phyloP scores from a whole-genome alignment of 805 yeast genomes.

The Candida insectalens region DNA sequence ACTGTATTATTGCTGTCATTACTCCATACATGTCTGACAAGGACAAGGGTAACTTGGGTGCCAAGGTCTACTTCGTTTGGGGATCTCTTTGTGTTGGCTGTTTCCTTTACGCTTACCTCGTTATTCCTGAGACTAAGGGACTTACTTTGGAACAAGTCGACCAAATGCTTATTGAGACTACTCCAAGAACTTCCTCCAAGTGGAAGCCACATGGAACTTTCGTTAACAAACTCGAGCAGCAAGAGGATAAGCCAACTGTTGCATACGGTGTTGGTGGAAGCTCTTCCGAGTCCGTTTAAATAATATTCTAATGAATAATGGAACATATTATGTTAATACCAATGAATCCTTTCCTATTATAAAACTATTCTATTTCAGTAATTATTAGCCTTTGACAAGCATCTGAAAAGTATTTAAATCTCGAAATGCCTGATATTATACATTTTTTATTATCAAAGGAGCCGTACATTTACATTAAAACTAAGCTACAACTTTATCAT shows the following conservation, averaged over 20 bases:
- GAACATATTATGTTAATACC: too few species aligned
- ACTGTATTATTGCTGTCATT: constrained; percentile 67
- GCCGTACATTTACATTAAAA: too few species aligned
- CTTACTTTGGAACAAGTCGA: constrained; percentile 76
- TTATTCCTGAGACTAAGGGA: constrained; percentile 72
- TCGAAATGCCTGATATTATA: too few species aligned
- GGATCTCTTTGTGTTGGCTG: constrained; percentile 36
- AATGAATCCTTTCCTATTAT: too few species aligned
- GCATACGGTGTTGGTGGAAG: too few species aligned
- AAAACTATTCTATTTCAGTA: too few species aligned
- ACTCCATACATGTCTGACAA: constrained; percentile 65
- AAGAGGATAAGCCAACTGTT: not conserved
- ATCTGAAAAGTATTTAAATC: too few species aligned
- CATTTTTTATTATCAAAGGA: too few species aligned
- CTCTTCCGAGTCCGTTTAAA: too few species aligned
- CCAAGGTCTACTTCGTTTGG: constrained; percentile 67
- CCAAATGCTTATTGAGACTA: constrained; percentile 28
- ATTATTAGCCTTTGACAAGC: too few species aligned
- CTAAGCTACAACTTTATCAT: not conserved
- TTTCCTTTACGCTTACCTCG: constrained; percentile 61
- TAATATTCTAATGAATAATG: too few species aligned
- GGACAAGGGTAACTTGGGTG: constrained; percentile 52
- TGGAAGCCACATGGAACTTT: constrained; percentile 24
- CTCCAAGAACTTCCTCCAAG: constrained; percentile 23
- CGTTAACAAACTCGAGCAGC: not conserved